Conservation (phyloP, 768 basidiomycete species). For the Hirschioporus abietinus region DNA sequence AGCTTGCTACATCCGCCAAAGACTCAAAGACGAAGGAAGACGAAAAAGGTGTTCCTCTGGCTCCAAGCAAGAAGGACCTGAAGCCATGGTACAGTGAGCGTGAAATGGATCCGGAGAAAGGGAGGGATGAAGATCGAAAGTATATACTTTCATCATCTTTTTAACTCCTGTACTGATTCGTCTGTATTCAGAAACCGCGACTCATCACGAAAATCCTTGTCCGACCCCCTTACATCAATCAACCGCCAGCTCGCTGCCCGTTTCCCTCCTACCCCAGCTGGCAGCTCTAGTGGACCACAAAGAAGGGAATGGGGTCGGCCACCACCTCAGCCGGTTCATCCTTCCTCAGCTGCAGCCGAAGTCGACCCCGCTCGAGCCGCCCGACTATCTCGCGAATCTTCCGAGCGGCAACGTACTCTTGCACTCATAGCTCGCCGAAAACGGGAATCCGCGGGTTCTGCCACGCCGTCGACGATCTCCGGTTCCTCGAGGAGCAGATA, state of each 20-base stretch:
- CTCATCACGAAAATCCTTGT: slow-evolving; percentile 50
- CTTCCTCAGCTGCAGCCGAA: slow-evolving; percentile 26
- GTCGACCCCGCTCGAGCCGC: slow-evolving; percentile 32
- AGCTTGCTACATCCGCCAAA: slow-evolving; percentile 29
- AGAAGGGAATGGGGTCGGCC: slow-evolving; percentile 12
- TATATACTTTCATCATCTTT: slow-evolving; percentile 15
- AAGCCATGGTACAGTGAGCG: slow-evolving; percentile 68
- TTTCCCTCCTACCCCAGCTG: slow-evolving; percentile 20
- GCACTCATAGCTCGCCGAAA: slow-evolving; percentile 64
- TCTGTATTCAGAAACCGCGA: slow-evolving; percentile 48
- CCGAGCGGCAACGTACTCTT: slow-evolving; percentile 71
- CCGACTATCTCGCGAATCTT: slow-evolving; percentile 65
- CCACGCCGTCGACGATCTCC: slow-evolving; percentile 67
- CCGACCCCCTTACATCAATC: slow-evolving; percentile 74
- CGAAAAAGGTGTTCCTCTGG: slow-evolving; percentile 70
- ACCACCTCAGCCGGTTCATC: slow-evolving; percentile 16
- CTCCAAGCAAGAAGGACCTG: slow-evolving; percentile 70
- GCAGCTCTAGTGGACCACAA: not conserved
- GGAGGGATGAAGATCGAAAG: slow-evolving; percentile 30
- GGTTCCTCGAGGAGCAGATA: slow-evolving; percentile 33
- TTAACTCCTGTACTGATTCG: not conserved
- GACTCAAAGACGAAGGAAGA: slow-evolving; percentile 31
- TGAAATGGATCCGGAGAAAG: slow-evolving; percentile 22
- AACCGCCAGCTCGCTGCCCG: slow-evolving; percentile 55
- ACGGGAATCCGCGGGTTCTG: slow-evolving; percentile 56